Base-by-base conservation (phyloP, 202 grass and related monocot species). In the Setaria viridis region DNA sequence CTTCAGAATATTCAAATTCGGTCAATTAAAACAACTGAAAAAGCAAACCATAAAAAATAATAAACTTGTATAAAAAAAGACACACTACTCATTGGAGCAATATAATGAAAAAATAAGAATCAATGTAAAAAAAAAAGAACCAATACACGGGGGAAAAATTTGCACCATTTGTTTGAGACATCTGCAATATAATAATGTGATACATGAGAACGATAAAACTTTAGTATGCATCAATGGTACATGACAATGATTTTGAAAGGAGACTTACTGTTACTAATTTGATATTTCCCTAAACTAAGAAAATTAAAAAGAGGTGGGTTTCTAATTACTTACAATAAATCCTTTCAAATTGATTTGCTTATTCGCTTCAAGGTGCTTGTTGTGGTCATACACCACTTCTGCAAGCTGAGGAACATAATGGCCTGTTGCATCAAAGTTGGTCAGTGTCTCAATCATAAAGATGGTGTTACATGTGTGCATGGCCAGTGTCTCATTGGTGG, bases 351-450 rank as follows among this genome's bases (percentile, higher is more conserved):
- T 90, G 67, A 94, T 97, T 69, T 62, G 70, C 8, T 84, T 68
- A 45, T 87, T 79, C 14, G 47, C 76, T 50, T 88, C 53, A 46
- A 67, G 74, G 29, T 89, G 78, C 75, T 88, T 93, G 92, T 94
- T 93, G 77, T 69, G 73, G 71, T 97, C 90, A 83, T 93, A 74
- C 17, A 93, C 85, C 69, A 97, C 86, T 84, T 97, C 95, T 54
- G 92, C 92, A 75, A 94, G 87, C 84, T 93, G 92, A 25, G 95
- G 95, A 60, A 94, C 95, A 88, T 97, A 97, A 60, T 97, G 95
- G 57, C 95, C 90, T 97, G 90, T 74, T 76, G 69, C 73, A 87
- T 63, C 53, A 63, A 76, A 85, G 65, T 43, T 77, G 64, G 77
- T 71, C 71, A 89, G 42, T 62, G 30, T 54, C 47, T 74, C 19